A percentile compares a stretch with the other conserved stretches of the same genome.
These are phyloP conservation scores for Saitozyma sp. DNA, from an alignment of 768 basidiomycete genomes.

Conservation along the genomic window DNA sequence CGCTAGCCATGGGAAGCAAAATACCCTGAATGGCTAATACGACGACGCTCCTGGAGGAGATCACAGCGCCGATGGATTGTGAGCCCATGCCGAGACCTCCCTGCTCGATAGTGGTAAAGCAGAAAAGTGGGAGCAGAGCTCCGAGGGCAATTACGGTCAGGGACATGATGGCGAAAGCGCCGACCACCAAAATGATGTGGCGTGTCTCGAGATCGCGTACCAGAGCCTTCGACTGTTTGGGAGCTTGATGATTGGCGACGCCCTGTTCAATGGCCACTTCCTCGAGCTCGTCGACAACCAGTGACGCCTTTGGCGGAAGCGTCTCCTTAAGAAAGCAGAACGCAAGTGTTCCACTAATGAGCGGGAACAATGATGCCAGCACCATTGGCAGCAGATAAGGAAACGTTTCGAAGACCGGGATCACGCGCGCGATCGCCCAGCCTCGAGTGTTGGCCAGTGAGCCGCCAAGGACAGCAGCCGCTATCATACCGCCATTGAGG, in stretches of 20 bases:
- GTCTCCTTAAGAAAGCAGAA: constrained; percentile 35
- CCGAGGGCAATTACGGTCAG: constrained; percentile 20
- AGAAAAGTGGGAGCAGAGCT: constrained; percentile 31
- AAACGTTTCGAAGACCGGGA: constrained; percentile 23
- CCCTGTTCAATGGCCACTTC: not conserved
- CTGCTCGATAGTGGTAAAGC: constrained; percentile 31
- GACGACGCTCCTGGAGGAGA: constrained; percentile 24
- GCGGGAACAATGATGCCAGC: constrained; percentile 26
- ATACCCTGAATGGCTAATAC: constrained; percentile 27
- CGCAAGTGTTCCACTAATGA: constrained; percentile 21
- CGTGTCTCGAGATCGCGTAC: constrained; percentile 18
- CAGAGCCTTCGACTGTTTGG: not conserved
- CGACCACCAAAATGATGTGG: constrained; percentile 27
- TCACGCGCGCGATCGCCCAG: constrained; percentile 1
- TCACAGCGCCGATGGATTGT: constrained; percentile 22
- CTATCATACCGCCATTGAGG: constrained; percentile 25
- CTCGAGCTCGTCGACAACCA: not conserved
- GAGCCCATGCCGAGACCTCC: constrained; percentile 31
- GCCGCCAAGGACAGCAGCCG: constrained; percentile 34
- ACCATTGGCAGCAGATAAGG: constrained; percentile 32
- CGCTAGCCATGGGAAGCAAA: constrained; percentile 31
- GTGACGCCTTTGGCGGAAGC: constrained; percentile 10
- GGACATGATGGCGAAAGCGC: constrained; percentile 29
- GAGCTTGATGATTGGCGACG: not conserved
- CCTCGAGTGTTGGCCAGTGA: not conserved